Conservation (phyloP, 495 filamentous ascomycete species). For the Pyronema omphalodes region DNA sequence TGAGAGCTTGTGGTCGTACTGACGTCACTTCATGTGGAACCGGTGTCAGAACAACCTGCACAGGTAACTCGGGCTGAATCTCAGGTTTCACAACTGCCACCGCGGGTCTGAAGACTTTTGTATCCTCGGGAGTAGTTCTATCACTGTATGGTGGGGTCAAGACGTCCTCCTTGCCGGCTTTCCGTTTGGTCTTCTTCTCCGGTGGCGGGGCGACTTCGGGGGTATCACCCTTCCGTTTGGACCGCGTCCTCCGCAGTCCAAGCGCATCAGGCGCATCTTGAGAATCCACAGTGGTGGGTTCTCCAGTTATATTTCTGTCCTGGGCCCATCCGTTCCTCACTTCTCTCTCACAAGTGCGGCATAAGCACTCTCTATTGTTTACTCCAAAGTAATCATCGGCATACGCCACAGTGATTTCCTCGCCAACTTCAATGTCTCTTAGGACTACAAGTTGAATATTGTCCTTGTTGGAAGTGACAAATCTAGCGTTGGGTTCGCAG, state of each 20-base stretch:
- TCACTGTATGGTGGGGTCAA: conserved; percentile 20
- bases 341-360: conserved; percentile 62
- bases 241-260: conserved; percentile 9
- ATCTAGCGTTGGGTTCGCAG: conserved; percentile 75
- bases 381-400: conserved; percentile 91
- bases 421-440: conserved; percentile 63
- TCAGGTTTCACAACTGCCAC: not conserved
- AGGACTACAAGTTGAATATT: conserved; percentile 75
- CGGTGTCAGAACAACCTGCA: not conserved
- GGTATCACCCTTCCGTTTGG: conserved; percentile 7
- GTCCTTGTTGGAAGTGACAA: conserved; percentile 62
- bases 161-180: conserved; percentile 6
- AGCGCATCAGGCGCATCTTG: conserved; percentile 11
- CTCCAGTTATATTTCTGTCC: conserved; percentile 1
- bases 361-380: conserved; percentile 89
- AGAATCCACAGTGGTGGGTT: not conserved
- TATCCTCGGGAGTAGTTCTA: conserved; percentile 14
- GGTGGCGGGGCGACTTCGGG: conserved; percentile 1
- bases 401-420: conserved; percentile 87
- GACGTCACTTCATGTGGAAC: not conserved
- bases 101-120: not conserved
- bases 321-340: conserved; percentile 64
- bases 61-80: not conserved
- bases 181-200: conserved; percentile 4
- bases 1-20: not conserved